A percentile compares a stretch with the other conserved stretches of the same genome.
Conservation (phyloP, 768 basidiomycete genomes). For the Serendipita sp. region DNA sequence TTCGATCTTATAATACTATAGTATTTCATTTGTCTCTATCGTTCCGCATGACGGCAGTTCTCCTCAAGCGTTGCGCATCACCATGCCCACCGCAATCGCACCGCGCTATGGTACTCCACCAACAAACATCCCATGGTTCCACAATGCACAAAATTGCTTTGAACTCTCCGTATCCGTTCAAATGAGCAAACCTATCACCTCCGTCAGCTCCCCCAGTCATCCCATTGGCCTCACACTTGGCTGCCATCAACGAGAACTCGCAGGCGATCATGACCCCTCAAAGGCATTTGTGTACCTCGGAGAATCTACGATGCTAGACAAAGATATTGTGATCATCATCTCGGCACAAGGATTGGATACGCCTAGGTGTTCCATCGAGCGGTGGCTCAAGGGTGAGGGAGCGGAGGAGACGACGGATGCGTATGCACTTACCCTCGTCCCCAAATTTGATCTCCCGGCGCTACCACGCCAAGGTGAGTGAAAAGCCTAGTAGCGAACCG, state of each 20-base stretch:
- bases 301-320: conserved; percentile 23
- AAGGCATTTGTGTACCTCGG: neutral
- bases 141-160: neutral
- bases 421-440: conserved; percentile 33
- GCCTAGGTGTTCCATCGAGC: conserved; percentile 42
- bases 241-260: too few relatives aligned
- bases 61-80: neutral
- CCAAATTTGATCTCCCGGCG: conserved; percentile 31
- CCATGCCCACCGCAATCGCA: neutral
- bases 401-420: too few relatives aligned
- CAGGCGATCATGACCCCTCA: neutral
- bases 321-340: conserved; percentile 38
- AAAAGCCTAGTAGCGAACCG: neutral
- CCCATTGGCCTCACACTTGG: neutral
- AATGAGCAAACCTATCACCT: neutral
- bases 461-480: conserved; percentile 14
- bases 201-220: neutral
- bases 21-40: conserved; percentile 4
- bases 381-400: conserved; percentile 21
- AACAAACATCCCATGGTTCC: neutral
- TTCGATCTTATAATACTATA: neutral
- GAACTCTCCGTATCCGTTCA: neutral
- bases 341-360: conserved; percentile 33
- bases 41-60: neutral
- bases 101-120: neutral